Base-by-base conservation (phyloP, 345 rosid species). In the Linum lewisii region DNA sequence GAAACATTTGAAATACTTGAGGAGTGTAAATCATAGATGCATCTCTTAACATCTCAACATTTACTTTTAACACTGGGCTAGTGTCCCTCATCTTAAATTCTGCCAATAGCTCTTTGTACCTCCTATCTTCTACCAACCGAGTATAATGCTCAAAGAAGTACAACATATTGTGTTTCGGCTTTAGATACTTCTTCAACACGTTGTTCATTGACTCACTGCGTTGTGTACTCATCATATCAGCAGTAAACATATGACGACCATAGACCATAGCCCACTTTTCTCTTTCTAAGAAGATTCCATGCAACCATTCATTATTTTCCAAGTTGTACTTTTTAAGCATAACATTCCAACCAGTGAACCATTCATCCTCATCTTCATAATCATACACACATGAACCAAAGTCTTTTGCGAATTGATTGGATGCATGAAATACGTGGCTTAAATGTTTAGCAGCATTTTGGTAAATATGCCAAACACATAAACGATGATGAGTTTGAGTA, bases 381-480 rank as follows among this genome's bases (percentile, higher is more conserved):
- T 73, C 54, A 22, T 66, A 67, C 58, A 77, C 44, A 24, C 80
- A 77, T 51, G 75, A n/a, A 34, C 61, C 45, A 32, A 73, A 54
- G 38, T 72, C 72, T 37, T 56, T 60, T 19, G 57, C 10, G 61
- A 76, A 72, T 49, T 64, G 60, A 18, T 11, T 57, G 26, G 74
- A 69, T 24, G 67, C 59, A 23, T 52, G 64, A 66, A 69, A 66
- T 62, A 57, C 16, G 54, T 69, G 72, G 61, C 61, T 61, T 21
- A 69, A 69, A 15, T 66, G 72, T 60, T 66, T 72, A 24, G 66
- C 59, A 56, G 62, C 69, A 24, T 55, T 65, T 63, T 69, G 74
- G 59, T 69, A 72, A 19, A 72, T 58, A 49, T 72, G 76, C 77
- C 77, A 76, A 50, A 66, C 69, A 37, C 79, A 76, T 38, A 72